Percentiles rank a stretch among this genome's conserved stretches.
phyloP scores from a whole-genome alignment of 352 stramenopile genomes.

The Phytophthora boehmeriae region DNA sequence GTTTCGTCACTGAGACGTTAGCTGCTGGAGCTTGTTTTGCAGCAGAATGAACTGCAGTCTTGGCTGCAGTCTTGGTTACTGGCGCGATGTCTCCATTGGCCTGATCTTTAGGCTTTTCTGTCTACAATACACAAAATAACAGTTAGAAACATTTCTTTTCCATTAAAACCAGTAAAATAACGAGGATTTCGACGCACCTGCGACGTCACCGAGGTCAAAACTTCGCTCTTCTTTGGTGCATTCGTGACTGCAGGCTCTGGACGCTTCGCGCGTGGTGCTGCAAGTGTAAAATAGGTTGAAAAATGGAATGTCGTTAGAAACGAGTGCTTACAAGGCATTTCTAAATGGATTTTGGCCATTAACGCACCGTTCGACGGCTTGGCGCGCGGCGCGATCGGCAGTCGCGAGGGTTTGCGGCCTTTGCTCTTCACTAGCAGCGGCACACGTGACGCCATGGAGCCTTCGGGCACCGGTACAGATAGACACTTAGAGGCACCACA shows the following conservation, averaged over 20 bases:
- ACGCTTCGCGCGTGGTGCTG: conserved; percentile 39
- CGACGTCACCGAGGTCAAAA: neutral
- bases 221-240: neutral
- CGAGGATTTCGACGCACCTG: conserved; percentile 15
- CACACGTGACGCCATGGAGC: conserved; percentile 67
- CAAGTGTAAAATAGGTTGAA: neutral
- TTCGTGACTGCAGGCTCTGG: conserved; percentile 6
- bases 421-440: conserved; percentile 80
- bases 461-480: neutral
- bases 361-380: conserved; percentile 68
- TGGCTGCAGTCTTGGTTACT: neutral
- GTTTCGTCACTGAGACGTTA: neutral
- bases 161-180: too few relatives aligned
- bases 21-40: conserved; percentile 1
- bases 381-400: conserved; percentile 68
- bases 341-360: neutral
- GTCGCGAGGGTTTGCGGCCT: conserved; percentile 65
- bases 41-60: neutral
- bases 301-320: conserved; percentile 12
- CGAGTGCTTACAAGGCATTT: conserved; percentile 2
- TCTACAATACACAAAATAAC: too few relatives aligned
- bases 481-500: conserved; percentile 13
- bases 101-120: too few relatives aligned
- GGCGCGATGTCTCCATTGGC: neutral
- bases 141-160: too few relatives aligned